These are phyloP conservation scores for Juglanconis sp. DNA, from an alignment of 2,329 filamentous ascomycete species.

Conservation along the genomic window DNA sequence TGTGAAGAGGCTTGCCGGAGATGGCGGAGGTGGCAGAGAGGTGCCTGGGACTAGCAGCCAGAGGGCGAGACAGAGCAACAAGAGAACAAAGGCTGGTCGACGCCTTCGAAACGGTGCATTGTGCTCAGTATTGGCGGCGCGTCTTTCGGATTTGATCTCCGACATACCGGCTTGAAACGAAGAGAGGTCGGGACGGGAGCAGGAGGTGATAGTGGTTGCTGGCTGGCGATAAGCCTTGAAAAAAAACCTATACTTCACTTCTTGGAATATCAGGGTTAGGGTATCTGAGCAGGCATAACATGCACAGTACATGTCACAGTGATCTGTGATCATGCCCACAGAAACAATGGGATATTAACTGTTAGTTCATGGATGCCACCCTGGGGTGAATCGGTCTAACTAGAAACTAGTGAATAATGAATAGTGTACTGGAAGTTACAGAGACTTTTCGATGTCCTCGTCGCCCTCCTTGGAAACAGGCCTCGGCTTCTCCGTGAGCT, in stretches of 20 bases:
- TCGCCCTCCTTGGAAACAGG: not conserved
- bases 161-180: not conserved
- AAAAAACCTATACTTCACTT: no score
- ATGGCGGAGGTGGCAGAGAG: not conserved
- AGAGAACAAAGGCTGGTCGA: not conserved
- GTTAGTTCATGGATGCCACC: no score
- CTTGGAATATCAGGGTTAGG: no score
- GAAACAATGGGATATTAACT: no score
- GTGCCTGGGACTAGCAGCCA: not conserved
- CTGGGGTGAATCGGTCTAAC: no score
- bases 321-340: no score
- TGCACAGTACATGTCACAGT: no score
- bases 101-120: not conserved
- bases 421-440: not conserved
- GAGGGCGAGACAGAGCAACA: not conserved
- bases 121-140: not conserved
- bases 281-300: no score
- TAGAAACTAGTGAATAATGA: no score
- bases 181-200: not conserved
- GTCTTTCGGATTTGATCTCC: not conserved
- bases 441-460: slow-evolving; percentile 1
- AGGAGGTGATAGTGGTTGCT: no score
- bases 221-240: no score
- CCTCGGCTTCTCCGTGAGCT: slow-evolving; percentile 12
- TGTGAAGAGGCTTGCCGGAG: not conserved